Base-by-base conservation (phyloP, 2,329 filamentous ascomycete genomes). In the Colletotrichum tanaceti region DNA sequence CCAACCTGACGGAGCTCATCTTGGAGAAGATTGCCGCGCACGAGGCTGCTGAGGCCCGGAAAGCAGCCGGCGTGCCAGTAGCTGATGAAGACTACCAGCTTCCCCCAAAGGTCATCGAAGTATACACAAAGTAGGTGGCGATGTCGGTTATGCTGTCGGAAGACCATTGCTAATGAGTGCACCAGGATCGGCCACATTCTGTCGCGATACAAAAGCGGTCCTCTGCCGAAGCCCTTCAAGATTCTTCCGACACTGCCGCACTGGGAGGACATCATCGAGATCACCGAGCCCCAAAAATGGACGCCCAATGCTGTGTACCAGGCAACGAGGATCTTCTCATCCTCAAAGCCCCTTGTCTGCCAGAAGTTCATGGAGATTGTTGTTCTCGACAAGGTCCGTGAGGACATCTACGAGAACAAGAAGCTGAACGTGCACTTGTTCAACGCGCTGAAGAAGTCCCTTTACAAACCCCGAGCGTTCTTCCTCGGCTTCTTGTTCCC, bases 351-450 rank as follows among this genome's bases (percentile, higher is more conserved):
- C 1, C 83, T 87, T 14, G 89, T 93, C 16, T 93, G 93, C 1
- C 93, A 97, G 77, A 86, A 90, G 71, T 99, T 97, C 78, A 88
- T 97, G 75, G 91, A 93, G 77, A 92, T 91, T 74, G 90, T 99
- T 38, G 86, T 99, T 2, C 87, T 99, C 22, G 93, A 97, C 71
- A 90, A 90, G 58, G 94, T 98, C n/a, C 91, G 94, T 70, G 92
- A 97, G 75, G 93, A 98, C 74, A 98, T 99, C 70, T 90, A 91
- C 76, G 94, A 99, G 79, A 94, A 90, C 71, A 96, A 96, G 81
- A 98, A 98, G 79, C 86, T 99, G 66, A 98, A 98, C 75, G 91
- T 98, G 0, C 96, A 99, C 78, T 85, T 98, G 9, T 99, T 98
- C 86, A 95, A 97, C 74, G 89, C 93, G 0, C 84, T 99, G 65